These are phyloP conservation scores for Dipodascus geniculatus DNA, from an alignment of 805 yeast species.

Conservation along the genomic window DNA sequence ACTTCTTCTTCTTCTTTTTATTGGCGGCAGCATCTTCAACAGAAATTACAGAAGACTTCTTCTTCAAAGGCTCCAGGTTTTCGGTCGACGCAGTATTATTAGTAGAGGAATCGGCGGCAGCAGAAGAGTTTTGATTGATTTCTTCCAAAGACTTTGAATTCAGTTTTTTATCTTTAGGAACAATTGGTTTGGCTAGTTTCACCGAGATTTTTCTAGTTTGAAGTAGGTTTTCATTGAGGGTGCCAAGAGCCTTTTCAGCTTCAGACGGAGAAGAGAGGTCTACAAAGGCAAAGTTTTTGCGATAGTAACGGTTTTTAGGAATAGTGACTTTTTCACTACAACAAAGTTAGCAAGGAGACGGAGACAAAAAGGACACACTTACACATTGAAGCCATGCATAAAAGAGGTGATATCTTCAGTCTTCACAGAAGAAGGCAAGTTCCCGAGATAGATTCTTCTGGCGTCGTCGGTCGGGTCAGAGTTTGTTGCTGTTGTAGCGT, in stretches of 20 bases:
- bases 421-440: not conserved
- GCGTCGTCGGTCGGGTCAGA: not conserved
- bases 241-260: slow-evolving; percentile 49
- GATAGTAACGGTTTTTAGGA: not conserved
- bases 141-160: too few relatives aligned
- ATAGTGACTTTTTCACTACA: not conserved
- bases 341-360: not conserved
- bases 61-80: too few relatives aligned
- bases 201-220: slow-evolving; percentile 1
- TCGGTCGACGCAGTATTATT: too few relatives aligned
- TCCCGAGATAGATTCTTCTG: not conserved
- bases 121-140: not conserved
- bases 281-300: slow-evolving; percentile 33
- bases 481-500: not conserved
- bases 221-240: slow-evolving; percentile 36
- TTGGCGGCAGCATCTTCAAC: too few relatives aligned
- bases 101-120: too few relatives aligned
- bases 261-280: slow-evolving; percentile 51
- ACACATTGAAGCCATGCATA: not conserved
- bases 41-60: too few relatives aligned
- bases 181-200: not conserved
- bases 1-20: not conserved
- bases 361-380: not conserved
- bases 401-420: not conserved
- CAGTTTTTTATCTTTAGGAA: not conserved